Evolutionary conservation across 129 eudicot species (phyloP), one percentile per base, ranked within the genome.

Genomic region (Smallanthus sonchifolius): DNA sequence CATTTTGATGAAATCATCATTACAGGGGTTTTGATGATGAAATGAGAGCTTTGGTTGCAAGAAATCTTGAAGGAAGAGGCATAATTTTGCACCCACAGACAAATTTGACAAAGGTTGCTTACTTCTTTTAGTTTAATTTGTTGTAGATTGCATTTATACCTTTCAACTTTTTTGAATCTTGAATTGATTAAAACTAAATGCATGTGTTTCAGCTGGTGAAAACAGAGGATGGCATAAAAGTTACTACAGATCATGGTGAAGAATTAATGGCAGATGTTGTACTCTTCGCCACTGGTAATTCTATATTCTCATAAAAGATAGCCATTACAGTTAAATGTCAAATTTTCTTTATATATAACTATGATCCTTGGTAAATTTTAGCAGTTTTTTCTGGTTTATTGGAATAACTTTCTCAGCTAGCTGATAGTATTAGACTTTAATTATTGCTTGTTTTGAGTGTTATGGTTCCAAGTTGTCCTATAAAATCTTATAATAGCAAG

Each of bases 11-110:
- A 2, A 17, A 9, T 55, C 36, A 14, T 16, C 63, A 2, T 79
- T 78, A 78, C 96, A 94, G 97, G 81, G 98, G 98, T 69, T 94
- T 94, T 82, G 98, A 94, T 83, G 98, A 94, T 82, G 98, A 94
- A 79, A 94, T 94, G 97, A 88, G 98, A 73, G 93, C 96, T 19
- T 86, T 80, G 36, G 98, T 90, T 75, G 98, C 98, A 44, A 88
- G 93, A 82, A 94, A 94, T 82, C 87, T 94, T 51, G 98, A 94
- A 86, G 98, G 93, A 78, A 86, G 98, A 81, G 97, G 97, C 79
- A 82, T 94, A 32, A 83, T 83, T 72, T 60, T 94, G 83, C 96
- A 94, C 83, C 89, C 98, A 15, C 77, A 79, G 64, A 85, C 97
- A 69, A 83, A 61, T 35, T 63, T 94, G 72, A 73, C 89, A 32